Evolutionary conservation across 2,329 filamentous ascomycete genomes (phyloP), one percentile per base, ranked within the genome.

Genomic region (Blastomyces percursus): DNA sequence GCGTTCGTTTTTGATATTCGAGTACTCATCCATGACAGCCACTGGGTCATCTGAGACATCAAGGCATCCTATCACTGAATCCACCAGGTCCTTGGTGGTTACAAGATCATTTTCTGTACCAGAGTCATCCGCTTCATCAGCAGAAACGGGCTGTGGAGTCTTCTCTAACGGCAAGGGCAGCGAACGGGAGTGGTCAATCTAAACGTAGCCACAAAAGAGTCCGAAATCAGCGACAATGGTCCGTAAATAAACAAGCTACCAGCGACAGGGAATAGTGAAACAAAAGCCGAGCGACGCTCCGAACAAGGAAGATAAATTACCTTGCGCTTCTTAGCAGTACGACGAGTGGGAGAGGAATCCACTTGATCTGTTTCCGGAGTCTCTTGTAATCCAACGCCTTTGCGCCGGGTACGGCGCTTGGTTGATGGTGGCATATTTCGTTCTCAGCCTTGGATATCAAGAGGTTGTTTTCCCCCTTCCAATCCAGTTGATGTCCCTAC

Each of bases 41-140:
- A 79, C 71, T 59, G 76, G 74, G 35, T 80, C 76, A 52, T 75
- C 74, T 32, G 79, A 71, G 44, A 74, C 71, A 57, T 71, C 75
- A 24, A 81, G 70, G 64, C 75, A 78, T 11, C 77, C 77, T 44
- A 80, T 78, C n/a, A 81, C 77, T 32, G 75, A 69, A 63, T 81
- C 78, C 60, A 79, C 73, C 1, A 79, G 67, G 46, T 80, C 78
- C 66, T 78, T 75, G 62, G 76, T 75, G 24, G 73, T 73, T 0
- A 75, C 69, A 24, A 71, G 65, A 63, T 78, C 77, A 64, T 75
- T 74, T 42, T 80, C 78, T 21, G 71, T 72, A 21, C 70, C 71
- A 21, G 76, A 76, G 57, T 76, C 73, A 51, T 78, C 75, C 57
- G 74, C 73, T 62, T 76, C 74, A 59, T 75, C 73, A 54, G 71